phyloP scores from a whole-genome alignment of 2,329 filamentous ascomycete species.

The Scolecobasidium constrictum region DNA sequence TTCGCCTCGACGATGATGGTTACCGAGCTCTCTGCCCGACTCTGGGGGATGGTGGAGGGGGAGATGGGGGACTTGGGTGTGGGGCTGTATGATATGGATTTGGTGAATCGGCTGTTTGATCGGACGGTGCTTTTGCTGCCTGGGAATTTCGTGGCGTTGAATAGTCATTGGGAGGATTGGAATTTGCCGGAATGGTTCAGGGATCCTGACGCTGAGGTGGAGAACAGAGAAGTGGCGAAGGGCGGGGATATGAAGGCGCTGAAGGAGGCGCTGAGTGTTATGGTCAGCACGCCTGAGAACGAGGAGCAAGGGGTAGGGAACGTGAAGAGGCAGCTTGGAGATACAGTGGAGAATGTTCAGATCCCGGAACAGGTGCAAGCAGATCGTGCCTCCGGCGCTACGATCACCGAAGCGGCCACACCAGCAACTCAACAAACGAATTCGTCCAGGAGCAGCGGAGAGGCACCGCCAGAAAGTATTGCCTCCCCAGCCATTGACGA shows the following conservation, averaged over 20 bases:
- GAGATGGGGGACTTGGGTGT: conserved; percentile 12
- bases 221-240: neutral
- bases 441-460: neutral
- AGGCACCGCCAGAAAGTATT: neutral
- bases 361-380: neutral
- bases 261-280: neutral
- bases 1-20: conserved; percentile 19
- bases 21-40: conserved; percentile 16
- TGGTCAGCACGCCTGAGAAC: neutral
- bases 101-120: conserved; percentile 19
- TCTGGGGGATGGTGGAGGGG: conserved; percentile 16
- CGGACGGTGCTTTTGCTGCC: conserved; percentile 18
- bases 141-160: conserved; percentile 17
- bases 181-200: conserved; percentile 18
- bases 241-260: neutral
- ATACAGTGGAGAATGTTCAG: neutral
- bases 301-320: neutral
- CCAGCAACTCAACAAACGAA: neutral
- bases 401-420: neutral
- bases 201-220: neutral
- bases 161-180: conserved; percentile 22
- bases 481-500: neutral
- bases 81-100: conserved; percentile 20
- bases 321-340: neutral
- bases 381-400: neutral